Evolutionary conservation across 805 yeast species (phyloP).

Genomic region (Suhomyces sp.): DNA sequence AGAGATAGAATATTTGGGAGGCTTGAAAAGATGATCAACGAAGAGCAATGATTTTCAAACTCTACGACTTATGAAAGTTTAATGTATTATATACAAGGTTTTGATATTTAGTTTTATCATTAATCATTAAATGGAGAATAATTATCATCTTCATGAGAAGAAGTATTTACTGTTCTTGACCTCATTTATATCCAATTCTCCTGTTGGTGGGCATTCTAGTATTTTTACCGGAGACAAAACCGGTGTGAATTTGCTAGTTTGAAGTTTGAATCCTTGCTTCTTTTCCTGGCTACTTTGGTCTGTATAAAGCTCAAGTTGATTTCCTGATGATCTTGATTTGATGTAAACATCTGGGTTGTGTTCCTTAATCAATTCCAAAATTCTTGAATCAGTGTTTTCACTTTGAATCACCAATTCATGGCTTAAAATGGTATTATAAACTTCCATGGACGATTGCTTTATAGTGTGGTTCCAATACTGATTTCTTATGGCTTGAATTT

Average conservation of each 20-base stretch:
- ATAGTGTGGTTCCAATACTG: neutral
- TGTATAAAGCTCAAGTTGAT: conserved; percentile 2
- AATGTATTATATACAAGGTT: too few relatives aligned
- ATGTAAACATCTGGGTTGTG: conserved; percentile 25
- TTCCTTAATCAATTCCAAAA: conserved; percentile 14
- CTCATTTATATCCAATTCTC: conserved; percentile 30
- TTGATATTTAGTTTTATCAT: too few relatives aligned
- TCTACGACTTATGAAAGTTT: too few relatives aligned
- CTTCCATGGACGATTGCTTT: conserved; percentile 2
- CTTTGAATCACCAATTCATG: conserved; percentile 14
- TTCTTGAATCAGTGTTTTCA: neutral
- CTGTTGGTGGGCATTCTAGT: conserved; percentile 28
- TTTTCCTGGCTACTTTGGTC: neutral
- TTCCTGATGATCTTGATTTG: conserved; percentile 6
- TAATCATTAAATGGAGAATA: too few relatives aligned
- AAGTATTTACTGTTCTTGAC: conserved; percentile 36
- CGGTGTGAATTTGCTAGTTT: conserved; percentile 6
- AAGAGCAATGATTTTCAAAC: too few relatives aligned
- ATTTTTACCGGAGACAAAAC: conserved; percentile 33
- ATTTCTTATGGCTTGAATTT: conserved; percentile 9
- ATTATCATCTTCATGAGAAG: conserved; percentile 33
- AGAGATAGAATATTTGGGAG: conserved; percentile 61
- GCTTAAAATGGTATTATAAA: conserved; percentile 11
- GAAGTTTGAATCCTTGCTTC: neutral
- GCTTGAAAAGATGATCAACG: conserved; percentile 55